Percentiles rank a stretch among this genome's conserved stretches.
These are phyloP conservation scores for Desmodesmus armatus DNA, from an alignment of 139 green algal species.

Conservation along the genomic window DNA sequence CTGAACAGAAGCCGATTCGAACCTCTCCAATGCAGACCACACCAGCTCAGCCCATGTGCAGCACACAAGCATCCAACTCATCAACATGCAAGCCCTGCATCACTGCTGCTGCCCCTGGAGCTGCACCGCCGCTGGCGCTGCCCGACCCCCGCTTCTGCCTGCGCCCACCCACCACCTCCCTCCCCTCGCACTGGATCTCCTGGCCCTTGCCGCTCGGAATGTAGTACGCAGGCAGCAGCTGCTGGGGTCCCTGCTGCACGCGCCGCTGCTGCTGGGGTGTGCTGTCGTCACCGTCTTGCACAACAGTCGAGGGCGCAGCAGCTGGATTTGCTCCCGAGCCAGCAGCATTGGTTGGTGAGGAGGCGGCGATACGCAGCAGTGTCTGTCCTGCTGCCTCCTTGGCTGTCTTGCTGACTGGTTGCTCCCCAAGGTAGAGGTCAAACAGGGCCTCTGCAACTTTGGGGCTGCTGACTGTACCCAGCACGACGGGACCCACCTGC, in stretches of 20 bases:
- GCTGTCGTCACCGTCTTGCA: background rate
- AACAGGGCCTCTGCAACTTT: slow-evolving; percentile 71
- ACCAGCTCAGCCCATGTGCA: slow-evolving; percentile 7
- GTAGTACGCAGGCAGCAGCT: too few species aligned
- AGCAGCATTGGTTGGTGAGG: background rate
- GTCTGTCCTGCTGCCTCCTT: slow-evolving; percentile 45
- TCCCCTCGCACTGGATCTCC: background rate
- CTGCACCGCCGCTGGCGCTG: background rate
- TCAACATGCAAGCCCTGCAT: background rate
- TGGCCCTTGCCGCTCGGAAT: too few species aligned
- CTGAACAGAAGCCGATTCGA: too few species aligned
- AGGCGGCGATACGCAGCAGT: background rate
- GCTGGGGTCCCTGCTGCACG: too few species aligned
- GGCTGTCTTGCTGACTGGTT: slow-evolving; percentile 66
- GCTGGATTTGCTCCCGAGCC: background rate
- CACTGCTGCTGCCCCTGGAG: background rate
- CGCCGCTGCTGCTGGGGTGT: background rate
- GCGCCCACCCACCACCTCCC: background rate
- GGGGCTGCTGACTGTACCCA: slow-evolving; percentile 53
- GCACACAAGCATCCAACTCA: slow-evolving; percentile 19
- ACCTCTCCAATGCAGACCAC: background rate
- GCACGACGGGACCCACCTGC: background rate
- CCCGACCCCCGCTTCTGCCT: background rate
- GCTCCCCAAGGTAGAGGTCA: slow-evolving; percentile 78
- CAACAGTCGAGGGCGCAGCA: background rate